These are phyloP conservation scores for Luffa acutangula DNA, from an alignment of 306 rosid genomes.

Conservation along the genomic window DNA sequence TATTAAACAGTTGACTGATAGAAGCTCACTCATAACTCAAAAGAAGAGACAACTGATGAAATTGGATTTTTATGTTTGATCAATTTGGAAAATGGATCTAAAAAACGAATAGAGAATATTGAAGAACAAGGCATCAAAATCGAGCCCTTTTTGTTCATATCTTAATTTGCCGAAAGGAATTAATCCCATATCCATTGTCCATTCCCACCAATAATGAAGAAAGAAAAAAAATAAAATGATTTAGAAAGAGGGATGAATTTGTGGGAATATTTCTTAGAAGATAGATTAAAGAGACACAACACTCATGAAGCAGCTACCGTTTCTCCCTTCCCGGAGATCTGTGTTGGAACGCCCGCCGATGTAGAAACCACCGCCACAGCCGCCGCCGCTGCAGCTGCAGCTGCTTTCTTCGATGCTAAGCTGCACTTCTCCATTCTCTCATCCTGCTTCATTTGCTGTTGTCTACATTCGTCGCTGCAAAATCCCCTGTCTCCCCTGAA, in stretches of 20 bases:
- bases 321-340: constrained; percentile 39
- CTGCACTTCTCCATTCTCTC: constrained; percentile 60
- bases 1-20: background rate
- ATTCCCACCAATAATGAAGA: background rate
- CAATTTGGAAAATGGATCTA: background rate
- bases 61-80: background rate
- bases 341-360: constrained; percentile 17
- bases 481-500: constrained; percentile 72
- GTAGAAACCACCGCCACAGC: constrained; percentile 5
- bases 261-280: background rate
- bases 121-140: background rate
- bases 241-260: background rate
- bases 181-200: background rate
- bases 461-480: constrained; percentile 86
- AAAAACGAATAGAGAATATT: background rate
- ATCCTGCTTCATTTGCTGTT: constrained; percentile 73
- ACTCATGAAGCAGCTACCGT: constrained; percentile 36
- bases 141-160: background rate
- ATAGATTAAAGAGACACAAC: background rate
- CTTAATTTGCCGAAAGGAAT: constrained; percentile 2
- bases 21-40: background rate
- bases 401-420: constrained; percentile 36
- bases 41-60: too few species aligned
- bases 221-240: background rate
- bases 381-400: background rate